Base-by-base conservation (phyloP, 306 rosid species). In the Albizia julibrissin region DNA sequence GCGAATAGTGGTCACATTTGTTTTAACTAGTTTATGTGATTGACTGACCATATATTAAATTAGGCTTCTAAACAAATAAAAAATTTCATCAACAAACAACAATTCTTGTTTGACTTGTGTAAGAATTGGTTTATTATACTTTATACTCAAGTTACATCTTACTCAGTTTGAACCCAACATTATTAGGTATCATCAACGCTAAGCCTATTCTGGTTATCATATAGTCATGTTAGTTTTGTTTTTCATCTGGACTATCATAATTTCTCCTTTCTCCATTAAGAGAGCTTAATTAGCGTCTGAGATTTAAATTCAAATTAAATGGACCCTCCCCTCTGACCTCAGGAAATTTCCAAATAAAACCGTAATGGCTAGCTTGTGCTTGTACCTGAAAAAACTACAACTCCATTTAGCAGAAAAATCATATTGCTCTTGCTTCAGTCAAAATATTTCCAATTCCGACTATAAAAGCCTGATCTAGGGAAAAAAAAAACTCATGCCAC, bases 281-380 rank as follows among this genome's bases (percentile, higher is more conserved):
- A 69, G 79, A 69, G 88, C 82, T 79, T 89, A 91, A 88, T 84
- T 91, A 92, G 89, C 2, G 14, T 67, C 43, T 59, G 89, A 73
- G 13, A n/a, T 21, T 87, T 84, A 82, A 86, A 84, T 3, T 81
- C 78, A 87, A 56, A 46, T 46, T 76, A 59, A 13, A 49, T 15
- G 65, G 44, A 85, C 84, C 94, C 88, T 91, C 85, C 69, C 86
- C 74, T 69, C 80, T 58, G 79, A 80, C 50, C 10, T 2, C 21
- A 1, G 69, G 72, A 37, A 70, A 22, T 19, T 34, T 52, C 24
- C 24, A 40, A 18, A 74, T 49, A 50, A 5, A 61, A 46, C 33
- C 6, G 61, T 19, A 67, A 10, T 8, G 11, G 56, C 37, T 59
- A 12, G 22, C 52, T 59, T 12, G 22, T 50, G 74, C 37, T 26